A percentile compares a stretch with the other conserved stretches of the same genome.
Conservation (phyloP, 1,284 basidiomycete species). For the Ceraceosorus bombacis region DNA sequence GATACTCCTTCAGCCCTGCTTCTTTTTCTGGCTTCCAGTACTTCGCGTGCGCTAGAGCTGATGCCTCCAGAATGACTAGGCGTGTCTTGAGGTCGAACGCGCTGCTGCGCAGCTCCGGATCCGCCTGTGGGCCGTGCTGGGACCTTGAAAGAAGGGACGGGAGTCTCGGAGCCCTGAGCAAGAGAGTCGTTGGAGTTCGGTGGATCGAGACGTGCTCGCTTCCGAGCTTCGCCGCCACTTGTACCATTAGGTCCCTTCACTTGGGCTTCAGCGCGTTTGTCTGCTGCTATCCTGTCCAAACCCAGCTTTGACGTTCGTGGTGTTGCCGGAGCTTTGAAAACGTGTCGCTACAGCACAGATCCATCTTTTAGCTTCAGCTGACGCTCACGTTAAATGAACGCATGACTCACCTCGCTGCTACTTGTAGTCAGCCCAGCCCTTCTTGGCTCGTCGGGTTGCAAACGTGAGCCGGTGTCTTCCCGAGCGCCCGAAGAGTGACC, state of each 20-base stretch:
- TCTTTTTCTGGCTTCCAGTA: too few relatives aligned
- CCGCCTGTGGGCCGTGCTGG: too few relatives aligned
- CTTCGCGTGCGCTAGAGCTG: too few relatives aligned
- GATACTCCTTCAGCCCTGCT: too few relatives aligned
- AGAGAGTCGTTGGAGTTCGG: not conserved
- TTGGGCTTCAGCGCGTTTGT: slow-evolving; percentile 60
- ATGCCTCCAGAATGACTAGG: too few relatives aligned
- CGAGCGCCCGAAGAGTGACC: slow-evolving; percentile 9
- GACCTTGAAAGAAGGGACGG: too few relatives aligned
- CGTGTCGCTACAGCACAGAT: slow-evolving; percentile 25
- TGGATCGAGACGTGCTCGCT: slow-evolving; percentile 8
- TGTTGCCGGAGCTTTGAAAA: slow-evolving; percentile 54
- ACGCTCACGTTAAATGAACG: too few relatives aligned
- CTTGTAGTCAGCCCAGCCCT: slow-evolving; percentile 17
- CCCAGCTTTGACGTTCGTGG: slow-evolving; percentile 61
- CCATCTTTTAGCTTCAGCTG: too few relatives aligned
- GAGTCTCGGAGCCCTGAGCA: too few relatives aligned
- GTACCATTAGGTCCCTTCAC: not conserved
- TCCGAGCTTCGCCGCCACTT: slow-evolving; percentile 8
- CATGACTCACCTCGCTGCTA: not conserved
- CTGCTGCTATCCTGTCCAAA: slow-evolving; percentile 73
- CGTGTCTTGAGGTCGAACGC: too few relatives aligned
- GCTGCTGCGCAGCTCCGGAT: too few relatives aligned
- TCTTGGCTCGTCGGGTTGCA: slow-evolving; percentile 9
- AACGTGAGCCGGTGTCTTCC: slow-evolving; percentile 11